phyloP scores from a whole-genome alignment of 1,139 yeast genomes.

The Pichia sp. region DNA sequence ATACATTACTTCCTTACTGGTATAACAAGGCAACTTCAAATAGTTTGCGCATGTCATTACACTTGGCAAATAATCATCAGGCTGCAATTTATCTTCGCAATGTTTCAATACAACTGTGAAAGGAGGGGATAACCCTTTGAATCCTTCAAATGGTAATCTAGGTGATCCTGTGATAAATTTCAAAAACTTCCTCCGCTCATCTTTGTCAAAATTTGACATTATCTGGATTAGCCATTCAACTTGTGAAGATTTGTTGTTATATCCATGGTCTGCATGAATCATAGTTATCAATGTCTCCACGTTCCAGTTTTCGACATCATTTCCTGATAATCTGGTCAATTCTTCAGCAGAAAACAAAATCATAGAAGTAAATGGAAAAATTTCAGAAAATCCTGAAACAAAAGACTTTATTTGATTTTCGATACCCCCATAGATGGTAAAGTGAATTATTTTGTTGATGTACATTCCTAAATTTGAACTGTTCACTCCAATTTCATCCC shows the following conservation, averaged over 20 bases:
- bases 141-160: constrained; percentile 90
- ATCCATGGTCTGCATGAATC: constrained; percentile 89
- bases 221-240: constrained; percentile 58
- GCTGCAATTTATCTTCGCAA: constrained; percentile 57
- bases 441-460: constrained; percentile 54
- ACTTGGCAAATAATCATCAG: constrained; percentile 90
- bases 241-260: constrained; percentile 62
- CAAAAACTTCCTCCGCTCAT: constrained; percentile 66
- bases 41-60: constrained; percentile 99
- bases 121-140: constrained; percentile 74
- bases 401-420: constrained; percentile 62
- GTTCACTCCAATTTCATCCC: constrained; percentile 48
- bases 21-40: constrained; percentile 80
- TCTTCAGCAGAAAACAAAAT: constrained; percentile 71
- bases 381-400: constrained; percentile 75
- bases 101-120: constrained; percentile 84
- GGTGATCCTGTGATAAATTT: constrained; percentile 95
- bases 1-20: constrained; percentile 56
- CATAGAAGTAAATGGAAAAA: constrained; percentile 75
- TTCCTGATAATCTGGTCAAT: constrained; percentile 65
- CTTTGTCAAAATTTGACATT: constrained; percentile 47
- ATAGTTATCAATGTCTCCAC: constrained; percentile 52
- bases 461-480: constrained; percentile 55
- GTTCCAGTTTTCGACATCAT: constrained; percentile 87
- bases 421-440: constrained; percentile 63